Percentiles rank a stretch among this genome's conserved stretches.
Conservation (phyloP, 148 eudicot species). For the Vaccinium macrocarpon region DNA sequence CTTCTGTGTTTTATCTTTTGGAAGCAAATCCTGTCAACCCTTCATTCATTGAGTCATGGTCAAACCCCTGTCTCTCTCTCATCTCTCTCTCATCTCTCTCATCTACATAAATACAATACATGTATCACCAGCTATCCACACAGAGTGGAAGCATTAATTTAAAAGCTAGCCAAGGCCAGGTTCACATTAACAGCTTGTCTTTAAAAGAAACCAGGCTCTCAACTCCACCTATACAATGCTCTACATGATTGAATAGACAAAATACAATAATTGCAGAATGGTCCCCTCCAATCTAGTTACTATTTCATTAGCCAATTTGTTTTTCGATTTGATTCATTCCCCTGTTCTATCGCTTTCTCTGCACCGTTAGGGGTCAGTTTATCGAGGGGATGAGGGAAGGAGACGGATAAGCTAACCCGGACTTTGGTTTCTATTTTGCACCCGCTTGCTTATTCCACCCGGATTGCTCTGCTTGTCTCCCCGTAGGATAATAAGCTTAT, state of each 20-base stretch:
- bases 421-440: too few species aligned
- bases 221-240: not conserved
- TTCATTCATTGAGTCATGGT: not conserved
- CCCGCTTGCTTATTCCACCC: too few species aligned
- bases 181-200: constrained; percentile 16
- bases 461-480: too few species aligned
- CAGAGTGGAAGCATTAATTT: constrained; percentile 4
- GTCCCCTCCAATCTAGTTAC: not conserved
- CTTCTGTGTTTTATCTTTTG: not conserved
- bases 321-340: not conserved
- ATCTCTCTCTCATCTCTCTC: not conserved
- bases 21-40: not conserved
- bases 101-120: not conserved
- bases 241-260: constrained; percentile 1
- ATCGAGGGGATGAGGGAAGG: too few species aligned
- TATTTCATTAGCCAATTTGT: not conserved
- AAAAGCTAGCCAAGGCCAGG: constrained; percentile 15
- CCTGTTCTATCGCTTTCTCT: not conserved
- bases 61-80: not conserved
- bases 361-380: too few species aligned
- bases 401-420: too few species aligned
- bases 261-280: not conserved
- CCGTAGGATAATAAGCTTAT: too few species aligned
- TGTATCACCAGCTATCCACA: constrained; percentile 17
- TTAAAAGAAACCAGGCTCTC: constrained; percentile 19